Evolutionary conservation across 768 basidiomycete genomes (phyloP).

Genomic region (Termitomyces eurrhizus): DNA sequence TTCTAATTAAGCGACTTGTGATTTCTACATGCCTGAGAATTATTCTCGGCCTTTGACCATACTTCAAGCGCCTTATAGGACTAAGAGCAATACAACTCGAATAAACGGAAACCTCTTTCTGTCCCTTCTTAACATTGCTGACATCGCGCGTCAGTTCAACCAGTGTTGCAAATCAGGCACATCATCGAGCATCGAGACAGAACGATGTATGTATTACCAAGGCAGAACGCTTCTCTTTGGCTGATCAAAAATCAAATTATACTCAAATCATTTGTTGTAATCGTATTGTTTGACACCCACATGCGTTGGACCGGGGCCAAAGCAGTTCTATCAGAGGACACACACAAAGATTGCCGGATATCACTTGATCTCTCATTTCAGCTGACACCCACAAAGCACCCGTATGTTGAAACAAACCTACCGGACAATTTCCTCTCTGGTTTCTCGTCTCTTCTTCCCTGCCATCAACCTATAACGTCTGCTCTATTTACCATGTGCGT

Average conservation of each 20-base stretch:
- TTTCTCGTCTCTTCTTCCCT: background rate
- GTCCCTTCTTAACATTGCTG: too few relatives aligned
- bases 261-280: background rate
- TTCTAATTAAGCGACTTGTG: background rate
- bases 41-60: background rate
- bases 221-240: background rate
- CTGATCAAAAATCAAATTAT: background rate
- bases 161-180: background rate
- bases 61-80: too few relatives aligned
- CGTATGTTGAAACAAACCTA: conserved; percentile 9
- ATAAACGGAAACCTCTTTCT: background rate
- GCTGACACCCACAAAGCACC: conserved; percentile 8
- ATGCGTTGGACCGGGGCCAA: background rate
- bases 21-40: background rate
- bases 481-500: background rate
- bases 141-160: background rate
- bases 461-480: background rate
- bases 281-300: background rate
- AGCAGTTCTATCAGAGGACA: background rate
- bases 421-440: background rate
- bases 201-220: background rate
- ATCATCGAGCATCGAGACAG: background rate
- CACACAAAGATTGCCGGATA: conserved; percentile 9
- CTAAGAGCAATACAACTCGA: background rate
- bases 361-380: conserved; percentile 5